Evolutionary conservation across 441 rosid species (phyloP).

Genomic region (Metrosideros polymorpha): DNA sequence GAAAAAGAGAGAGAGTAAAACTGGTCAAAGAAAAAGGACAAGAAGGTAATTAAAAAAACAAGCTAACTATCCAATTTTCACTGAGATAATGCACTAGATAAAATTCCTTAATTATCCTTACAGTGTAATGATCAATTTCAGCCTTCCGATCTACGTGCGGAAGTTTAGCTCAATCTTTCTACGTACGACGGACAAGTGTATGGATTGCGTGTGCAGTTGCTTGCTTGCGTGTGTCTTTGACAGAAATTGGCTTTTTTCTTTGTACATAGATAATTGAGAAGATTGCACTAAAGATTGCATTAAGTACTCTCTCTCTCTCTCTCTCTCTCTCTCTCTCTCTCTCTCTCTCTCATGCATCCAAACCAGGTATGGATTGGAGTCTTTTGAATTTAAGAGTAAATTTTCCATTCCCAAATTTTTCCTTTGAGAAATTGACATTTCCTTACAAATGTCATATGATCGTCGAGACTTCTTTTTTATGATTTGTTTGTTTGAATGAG

Average conservation of each 20-base stretch:
- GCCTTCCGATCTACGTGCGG: not conserved
- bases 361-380: not conserved
- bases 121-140: not conserved
- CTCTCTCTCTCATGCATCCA: no score
- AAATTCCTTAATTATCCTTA: not conserved
- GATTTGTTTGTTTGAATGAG: not conserved
- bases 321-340: no score
- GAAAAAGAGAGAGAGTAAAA: no score
- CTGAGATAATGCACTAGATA: not conserved
- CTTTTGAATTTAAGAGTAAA: not conserved
- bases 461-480: not conserved
- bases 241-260: no score
- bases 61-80: not conserved
- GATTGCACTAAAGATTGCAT: no score
- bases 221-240: no score
- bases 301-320: no score
- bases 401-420: not conserved
- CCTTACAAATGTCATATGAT: not conserved
- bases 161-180: not conserved
- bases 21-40: not conserved
- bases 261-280: no score
- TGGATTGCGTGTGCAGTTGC: no score
- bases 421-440: not conserved
- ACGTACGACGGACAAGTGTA: no score
- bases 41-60: not conserved